Percentiles rank a stretch among this genome's conserved stretches.
These are phyloP conservation scores for Corymbia maculata DNA, from an alignment of 345 rosid genomes.

Conservation along the genomic window DNA sequence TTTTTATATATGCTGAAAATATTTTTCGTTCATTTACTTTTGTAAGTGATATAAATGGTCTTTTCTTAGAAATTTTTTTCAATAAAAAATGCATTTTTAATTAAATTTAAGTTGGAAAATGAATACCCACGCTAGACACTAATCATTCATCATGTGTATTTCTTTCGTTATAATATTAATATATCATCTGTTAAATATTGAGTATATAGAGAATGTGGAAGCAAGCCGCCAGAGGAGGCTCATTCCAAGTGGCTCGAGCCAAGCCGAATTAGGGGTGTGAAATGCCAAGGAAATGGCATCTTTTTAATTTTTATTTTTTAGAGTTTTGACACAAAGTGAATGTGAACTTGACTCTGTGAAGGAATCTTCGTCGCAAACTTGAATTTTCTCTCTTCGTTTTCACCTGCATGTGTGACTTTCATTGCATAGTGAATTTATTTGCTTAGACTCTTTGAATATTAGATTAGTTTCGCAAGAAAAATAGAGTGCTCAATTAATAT, in stretches of 20 bases:
- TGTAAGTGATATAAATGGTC: no score
- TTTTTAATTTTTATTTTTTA: neutral
- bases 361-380: neutral
- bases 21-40: no score
- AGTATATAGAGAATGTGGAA: neutral
- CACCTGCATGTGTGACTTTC: neutral
- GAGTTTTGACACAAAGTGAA: neutral
- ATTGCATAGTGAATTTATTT: neutral
- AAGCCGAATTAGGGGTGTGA: neutral
- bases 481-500: neutral
- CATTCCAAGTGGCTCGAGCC: neutral
- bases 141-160: accelerated
- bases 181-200: neutral
- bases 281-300: neutral
- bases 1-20: neutral
- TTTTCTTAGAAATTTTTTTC: no score
- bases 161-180: neutral
- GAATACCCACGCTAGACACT: neutral
- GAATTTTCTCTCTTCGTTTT: neutral
- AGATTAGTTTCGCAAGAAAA: accelerated
- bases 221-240: neutral
- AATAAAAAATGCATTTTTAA: neutral
- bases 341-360: neutral
- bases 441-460: accelerated
- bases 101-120: neutral